Conservation (phyloP, 2,329 filamentous ascomycete genomes). For the Dothiorella sarmentorum region DNA sequence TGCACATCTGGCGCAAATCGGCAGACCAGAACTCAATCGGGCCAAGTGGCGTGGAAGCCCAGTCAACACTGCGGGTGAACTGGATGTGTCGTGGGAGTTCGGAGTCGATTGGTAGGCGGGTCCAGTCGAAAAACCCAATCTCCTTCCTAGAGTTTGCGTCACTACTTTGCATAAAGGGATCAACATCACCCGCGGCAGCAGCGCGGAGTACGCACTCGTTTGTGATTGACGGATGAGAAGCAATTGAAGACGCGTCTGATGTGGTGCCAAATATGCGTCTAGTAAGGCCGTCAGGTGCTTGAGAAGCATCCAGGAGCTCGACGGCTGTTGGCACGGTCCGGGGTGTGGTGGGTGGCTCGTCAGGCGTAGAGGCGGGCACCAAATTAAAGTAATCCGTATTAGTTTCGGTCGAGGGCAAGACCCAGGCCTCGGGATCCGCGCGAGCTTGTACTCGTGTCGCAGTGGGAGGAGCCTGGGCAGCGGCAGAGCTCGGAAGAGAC, state of each 20-base stretch:
- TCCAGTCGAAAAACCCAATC: conserved; percentile 74
- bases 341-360: neutral
- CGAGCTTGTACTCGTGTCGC: neutral
- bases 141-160: conserved; percentile 29
- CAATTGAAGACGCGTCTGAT: neutral
- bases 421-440: neutral
- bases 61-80: conserved; percentile 69
- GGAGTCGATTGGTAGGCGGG: conserved; percentile 61
- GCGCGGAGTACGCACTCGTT: conserved; percentile 43
- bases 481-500: conserved; percentile 1
- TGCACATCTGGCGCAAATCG: conserved; percentile 74
- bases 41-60: conserved; percentile 69
- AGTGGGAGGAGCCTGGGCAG: conserved; percentile 14
- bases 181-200: conserved; percentile 38
- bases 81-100: conserved; percentile 67
- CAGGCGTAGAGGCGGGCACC: conserved; percentile 21
- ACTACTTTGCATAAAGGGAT: conserved; percentile 32
- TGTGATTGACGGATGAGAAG: conserved; percentile 27
- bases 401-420: conserved; percentile 9
- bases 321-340: neutral
- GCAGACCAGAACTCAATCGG: conserved; percentile 71
- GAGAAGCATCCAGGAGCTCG: neutral
- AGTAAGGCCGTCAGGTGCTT: neutral
- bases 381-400: conserved; percentile 45
- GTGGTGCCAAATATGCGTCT: conserved; percentile 2